A percentile compares a stretch with the other conserved stretches of the same genome.
Evolutionary conservation across 495 filamentous ascomycete genomes (phyloP).

Genomic region (Cetradonia linearis): DNA sequence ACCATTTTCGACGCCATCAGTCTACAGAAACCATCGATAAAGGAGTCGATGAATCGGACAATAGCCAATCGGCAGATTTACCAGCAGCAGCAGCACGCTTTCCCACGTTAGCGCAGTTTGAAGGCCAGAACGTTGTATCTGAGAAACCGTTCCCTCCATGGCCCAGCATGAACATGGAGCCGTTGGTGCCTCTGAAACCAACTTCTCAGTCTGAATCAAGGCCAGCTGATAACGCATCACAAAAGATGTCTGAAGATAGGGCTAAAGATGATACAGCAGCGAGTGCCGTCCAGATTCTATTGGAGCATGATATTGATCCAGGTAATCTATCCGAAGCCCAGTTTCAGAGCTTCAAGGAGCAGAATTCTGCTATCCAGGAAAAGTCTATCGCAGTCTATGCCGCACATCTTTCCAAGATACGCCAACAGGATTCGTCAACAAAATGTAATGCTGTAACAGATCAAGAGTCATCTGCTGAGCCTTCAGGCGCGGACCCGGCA

Average conservation of each 20-base stretch:
- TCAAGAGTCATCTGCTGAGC: not conserved
- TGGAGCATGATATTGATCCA: not conserved
- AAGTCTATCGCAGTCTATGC: not conserved
- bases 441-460: not conserved
- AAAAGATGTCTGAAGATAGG: not conserved
- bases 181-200: slow-evolving; percentile 9
- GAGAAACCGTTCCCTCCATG: slow-evolving; percentile 8
- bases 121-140: not conserved
- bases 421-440: not conserved
- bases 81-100: slow-evolving; percentile 12
- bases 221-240: not conserved
- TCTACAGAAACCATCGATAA: not conserved
- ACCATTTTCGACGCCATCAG: slow-evolving; percentile 2
- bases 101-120: slow-evolving; percentile 14
- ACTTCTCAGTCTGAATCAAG: not conserved
- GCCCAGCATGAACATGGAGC: slow-evolving; percentile 12
- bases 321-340: not conserved
- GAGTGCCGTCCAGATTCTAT: not conserved
- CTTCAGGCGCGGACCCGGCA: not conserved
- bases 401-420: not conserved
- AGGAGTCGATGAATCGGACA: not conserved
- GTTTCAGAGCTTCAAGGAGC: not conserved
- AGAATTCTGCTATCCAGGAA: not conserved
- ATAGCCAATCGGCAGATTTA: not conserved
- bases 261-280: not conserved